These are phyloP conservation scores for Boletales sp. DNA, from an alignment of 768 basidiomycete genomes.

Conservation along the genomic window DNA sequence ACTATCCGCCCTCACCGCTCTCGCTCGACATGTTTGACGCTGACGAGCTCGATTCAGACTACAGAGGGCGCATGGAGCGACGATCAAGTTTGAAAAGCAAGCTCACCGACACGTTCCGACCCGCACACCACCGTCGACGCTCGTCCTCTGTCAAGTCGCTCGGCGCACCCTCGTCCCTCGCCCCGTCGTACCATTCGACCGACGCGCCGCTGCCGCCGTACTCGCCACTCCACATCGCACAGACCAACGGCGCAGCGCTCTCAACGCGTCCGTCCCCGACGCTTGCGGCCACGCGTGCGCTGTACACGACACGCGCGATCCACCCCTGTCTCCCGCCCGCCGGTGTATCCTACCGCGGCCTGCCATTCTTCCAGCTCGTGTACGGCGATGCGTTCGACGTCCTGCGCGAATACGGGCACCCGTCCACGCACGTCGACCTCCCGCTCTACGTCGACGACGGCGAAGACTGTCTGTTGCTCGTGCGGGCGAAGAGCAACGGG, in stretches of 20 bases:
- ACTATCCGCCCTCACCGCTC: slow-evolving; percentile 28
- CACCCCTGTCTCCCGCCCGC: slow-evolving; percentile 65
- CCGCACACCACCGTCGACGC: slow-evolving; percentile 31
- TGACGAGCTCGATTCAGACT: slow-evolving; percentile 24
- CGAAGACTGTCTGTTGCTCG: slow-evolving; percentile 73
- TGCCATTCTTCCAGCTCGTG: slow-evolving; percentile 73
- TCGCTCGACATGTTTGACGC: slow-evolving; percentile 20
- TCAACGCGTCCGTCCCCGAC: slow-evolving; percentile 20
- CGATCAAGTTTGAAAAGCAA: slow-evolving; percentile 32
- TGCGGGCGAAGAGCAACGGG: slow-evolving; percentile 42
- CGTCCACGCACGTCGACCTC: slow-evolving; percentile 65
- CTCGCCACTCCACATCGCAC: slow-evolving; percentile 17
- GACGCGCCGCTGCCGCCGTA: slow-evolving; percentile 23
- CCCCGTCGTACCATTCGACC: slow-evolving; percentile 18
- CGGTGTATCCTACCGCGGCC: slow-evolving; percentile 63
- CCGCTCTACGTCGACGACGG: slow-evolving; percentile 78
- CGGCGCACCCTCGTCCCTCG: slow-evolving; percentile 28
- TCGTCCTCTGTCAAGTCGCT: slow-evolving; percentile 32
- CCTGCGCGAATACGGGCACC: slow-evolving; percentile 75
- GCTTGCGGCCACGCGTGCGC: slow-evolving; percentile 37
- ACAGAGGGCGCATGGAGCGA: slow-evolving; percentile 25
- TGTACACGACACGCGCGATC: slow-evolving; percentile 66
- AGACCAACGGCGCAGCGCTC: slow-evolving; percentile 11
- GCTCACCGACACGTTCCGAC: slow-evolving; percentile 30
- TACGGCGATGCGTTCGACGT: slow-evolving; percentile 64